Evolutionary conservation across 2,329 filamentous ascomycete species (phyloP).

Genomic region (Scytalidium lignicola): DNA sequence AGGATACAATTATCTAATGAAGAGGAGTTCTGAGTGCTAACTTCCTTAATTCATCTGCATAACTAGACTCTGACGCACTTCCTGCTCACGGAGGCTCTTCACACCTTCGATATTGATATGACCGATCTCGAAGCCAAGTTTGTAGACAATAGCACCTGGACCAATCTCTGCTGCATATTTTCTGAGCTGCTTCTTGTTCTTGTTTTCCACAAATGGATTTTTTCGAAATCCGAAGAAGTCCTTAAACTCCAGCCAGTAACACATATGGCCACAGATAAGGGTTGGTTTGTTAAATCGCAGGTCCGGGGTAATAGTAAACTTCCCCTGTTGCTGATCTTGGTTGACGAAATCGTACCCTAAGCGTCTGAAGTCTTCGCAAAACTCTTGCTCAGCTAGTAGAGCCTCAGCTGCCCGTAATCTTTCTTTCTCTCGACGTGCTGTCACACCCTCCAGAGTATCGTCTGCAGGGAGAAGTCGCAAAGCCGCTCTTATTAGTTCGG

Average conservation of each 20-base stretch:
- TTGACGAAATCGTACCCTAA: conserved; percentile 1
- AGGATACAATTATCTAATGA: too few species aligned
- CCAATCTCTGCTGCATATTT: conserved; percentile 9
- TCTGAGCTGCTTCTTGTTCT: conserved; percentile 7
- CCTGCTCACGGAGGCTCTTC: conserved; percentile 8
- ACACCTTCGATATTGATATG: conserved; percentile 7
- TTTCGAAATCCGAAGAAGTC: conserved; percentile 7
- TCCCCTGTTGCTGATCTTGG: conserved; percentile 1
- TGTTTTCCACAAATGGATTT: conserved; percentile 6
- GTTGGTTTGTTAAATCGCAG: conserved; percentile 7
- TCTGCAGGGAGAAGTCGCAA: conserved; percentile 5
- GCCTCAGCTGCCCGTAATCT: conserved; percentile 2
- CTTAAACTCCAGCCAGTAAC: conserved; percentile 10
- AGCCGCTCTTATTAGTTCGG: conserved; percentile 2
- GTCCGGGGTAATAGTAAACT: conserved; percentile 4
- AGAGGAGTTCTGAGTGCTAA: too few species aligned
- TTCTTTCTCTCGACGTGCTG: conserved; percentile 1
- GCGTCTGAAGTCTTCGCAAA: conserved; percentile 1
- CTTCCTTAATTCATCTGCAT: background rate
- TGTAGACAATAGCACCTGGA: conserved; percentile 9
- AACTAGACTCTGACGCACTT: conserved; percentile 4
- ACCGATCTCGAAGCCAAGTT: conserved; percentile 7
- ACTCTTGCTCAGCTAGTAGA: conserved; percentile 5
- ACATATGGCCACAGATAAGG: conserved; percentile 6
- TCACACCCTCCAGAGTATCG: conserved; percentile 4